phyloP scores from a whole-genome alignment of 257 asterid species.

The Anisodus acutangulus region DNA sequence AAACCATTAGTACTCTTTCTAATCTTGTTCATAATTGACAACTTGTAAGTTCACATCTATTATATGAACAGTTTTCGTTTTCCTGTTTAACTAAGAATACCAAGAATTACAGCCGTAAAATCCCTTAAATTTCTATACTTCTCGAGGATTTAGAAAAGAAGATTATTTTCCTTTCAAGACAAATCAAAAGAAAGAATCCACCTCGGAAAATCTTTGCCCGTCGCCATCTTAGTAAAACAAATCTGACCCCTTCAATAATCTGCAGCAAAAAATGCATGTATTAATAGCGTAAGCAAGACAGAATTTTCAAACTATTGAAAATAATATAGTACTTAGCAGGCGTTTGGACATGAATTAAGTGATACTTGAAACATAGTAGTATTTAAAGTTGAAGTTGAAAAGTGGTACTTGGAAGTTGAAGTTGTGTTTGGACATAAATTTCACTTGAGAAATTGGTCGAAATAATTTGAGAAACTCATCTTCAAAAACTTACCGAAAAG shows the following conservation, averaged over 20 bases:
- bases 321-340: neutral
- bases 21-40: conserved; percentile 46
- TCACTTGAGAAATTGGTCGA: too few relatives aligned
- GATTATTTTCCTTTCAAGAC: conserved; percentile 20
- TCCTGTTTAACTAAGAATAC: conserved; percentile 8
- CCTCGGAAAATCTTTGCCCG: conserved; percentile 29
- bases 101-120: conserved; percentile 15
- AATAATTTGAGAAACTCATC: too few relatives aligned
- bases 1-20: conserved; percentile 38
- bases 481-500: too few relatives aligned
- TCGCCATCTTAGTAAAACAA: neutral
- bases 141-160: conserved; percentile 21
- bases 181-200: conserved; percentile 25
- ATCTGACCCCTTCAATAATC: conserved; percentile 49
- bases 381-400: too few relatives aligned
- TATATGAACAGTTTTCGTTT: conserved; percentile 12
- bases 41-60: too few relatives aligned
- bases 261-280: conserved; percentile 37
- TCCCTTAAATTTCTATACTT: neutral
- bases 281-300: conserved; percentile 29
- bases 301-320: neutral
- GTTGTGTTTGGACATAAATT: too few relatives aligned
- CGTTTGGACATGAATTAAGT: too few relatives aligned
- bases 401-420: too few relatives aligned
- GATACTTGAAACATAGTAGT: too few relatives aligned